Conservation (phyloP, 768 basidiomycete species). For the Hydnomerulius pinastri region DNA sequence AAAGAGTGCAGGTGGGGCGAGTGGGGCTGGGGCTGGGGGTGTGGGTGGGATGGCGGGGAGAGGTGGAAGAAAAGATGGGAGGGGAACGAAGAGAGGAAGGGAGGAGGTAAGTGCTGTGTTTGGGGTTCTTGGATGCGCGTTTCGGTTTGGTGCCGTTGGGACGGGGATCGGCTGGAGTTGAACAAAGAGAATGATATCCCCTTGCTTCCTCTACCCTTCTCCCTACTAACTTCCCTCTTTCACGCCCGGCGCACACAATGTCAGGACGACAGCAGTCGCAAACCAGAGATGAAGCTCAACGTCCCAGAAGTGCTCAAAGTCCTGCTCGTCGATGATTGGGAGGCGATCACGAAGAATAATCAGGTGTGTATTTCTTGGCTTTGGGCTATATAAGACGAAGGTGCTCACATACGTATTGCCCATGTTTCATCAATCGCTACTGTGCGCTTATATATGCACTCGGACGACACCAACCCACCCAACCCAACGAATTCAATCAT, state of each 20-base stretch:
- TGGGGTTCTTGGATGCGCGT: no score
- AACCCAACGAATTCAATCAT: no score
- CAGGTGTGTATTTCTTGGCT: slow-evolving; percentile 52
- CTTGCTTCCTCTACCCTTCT: neutral
- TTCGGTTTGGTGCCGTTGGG: no score
- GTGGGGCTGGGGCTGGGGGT: slow-evolving; percentile 28
- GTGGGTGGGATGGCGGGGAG: slow-evolving; percentile 30
- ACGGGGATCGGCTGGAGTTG: no score
- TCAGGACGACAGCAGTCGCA: slow-evolving; percentile 75
- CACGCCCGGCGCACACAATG: no score
- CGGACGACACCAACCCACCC: no score
- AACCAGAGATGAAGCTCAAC: slow-evolving; percentile 87
- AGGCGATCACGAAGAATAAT: slow-evolving; percentile 91
- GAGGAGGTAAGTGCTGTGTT: slow-evolving; percentile 59
- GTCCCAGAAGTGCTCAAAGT: slow-evolving; percentile 91
- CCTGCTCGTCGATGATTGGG: slow-evolving; percentile 96
- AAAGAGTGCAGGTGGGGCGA: slow-evolving; percentile 22
- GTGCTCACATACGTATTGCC: neutral
- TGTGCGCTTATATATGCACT: no score
- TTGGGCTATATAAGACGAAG: neutral
- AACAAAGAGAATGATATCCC: no score
- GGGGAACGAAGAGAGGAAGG: slow-evolving; percentile 69
- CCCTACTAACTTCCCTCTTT: no score
- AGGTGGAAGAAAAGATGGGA: slow-evolving; percentile 56
- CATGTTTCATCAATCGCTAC: no score